Conservation (phyloP, 2,329 filamentous ascomycete species). For the Dothistroma pini region DNA sequence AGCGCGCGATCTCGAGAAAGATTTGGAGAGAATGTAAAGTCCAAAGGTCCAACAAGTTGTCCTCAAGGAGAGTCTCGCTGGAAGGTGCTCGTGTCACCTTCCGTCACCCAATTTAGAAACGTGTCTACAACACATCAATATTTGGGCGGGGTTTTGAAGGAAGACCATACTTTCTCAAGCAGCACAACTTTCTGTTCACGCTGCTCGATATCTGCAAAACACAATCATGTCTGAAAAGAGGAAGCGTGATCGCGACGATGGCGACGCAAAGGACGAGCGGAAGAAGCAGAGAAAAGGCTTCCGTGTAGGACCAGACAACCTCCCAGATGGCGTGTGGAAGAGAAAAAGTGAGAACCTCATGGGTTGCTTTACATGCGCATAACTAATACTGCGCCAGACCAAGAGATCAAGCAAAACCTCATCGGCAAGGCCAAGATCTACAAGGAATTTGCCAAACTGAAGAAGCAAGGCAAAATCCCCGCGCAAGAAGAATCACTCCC, state of each 20-base stretch:
- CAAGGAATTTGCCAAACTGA: slow-evolving; percentile 87
- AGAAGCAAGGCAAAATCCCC: slow-evolving; percentile 49
- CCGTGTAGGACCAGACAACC: slow-evolving; percentile 79
- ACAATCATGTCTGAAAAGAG: slow-evolving; percentile 24
- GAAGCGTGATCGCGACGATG: slow-evolving; percentile 18
- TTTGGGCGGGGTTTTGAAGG: background rate
- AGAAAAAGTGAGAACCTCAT: slow-evolving; percentile 63
- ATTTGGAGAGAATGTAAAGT: background rate
- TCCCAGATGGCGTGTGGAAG: slow-evolving; percentile 84
- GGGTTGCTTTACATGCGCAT: background rate
- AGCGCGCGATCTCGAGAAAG: no score
- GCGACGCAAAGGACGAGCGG: slow-evolving; percentile 7
- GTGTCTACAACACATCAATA: background rate
- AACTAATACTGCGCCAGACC: slow-evolving; percentile 49
- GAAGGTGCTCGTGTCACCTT: background rate
- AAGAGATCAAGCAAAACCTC: slow-evolving; percentile 83
- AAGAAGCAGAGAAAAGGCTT: slow-evolving; percentile 67
- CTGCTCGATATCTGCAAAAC: background rate
- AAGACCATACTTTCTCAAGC: background rate
- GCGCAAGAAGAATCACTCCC: slow-evolving; percentile 30
- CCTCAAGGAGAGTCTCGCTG: background rate
- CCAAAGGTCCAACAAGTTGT: background rate
- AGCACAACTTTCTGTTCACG: background rate
- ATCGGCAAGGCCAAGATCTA: slow-evolving; percentile 93
- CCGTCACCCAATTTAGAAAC: background rate